Evolutionary conservation across 345 rosid genomes (phyloP), one percentile per base, ranked within the genome.

Genomic region (Gossypium turneri): DNA sequence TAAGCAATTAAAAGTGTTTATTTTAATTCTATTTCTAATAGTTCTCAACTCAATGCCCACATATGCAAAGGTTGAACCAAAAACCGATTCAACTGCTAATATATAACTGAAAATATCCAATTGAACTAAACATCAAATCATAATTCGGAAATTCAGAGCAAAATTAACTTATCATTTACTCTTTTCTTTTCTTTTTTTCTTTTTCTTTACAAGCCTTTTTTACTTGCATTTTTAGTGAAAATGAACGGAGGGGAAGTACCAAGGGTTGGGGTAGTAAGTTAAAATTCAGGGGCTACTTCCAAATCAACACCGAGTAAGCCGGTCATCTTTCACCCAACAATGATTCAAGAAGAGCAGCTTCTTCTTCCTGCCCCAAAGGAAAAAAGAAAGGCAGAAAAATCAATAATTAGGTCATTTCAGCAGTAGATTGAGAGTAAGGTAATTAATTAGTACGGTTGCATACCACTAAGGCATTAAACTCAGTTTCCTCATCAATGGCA

Each of bases 381-480:
- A 61, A 0, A 27, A 24, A 12, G 13, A 17, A 17, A 2, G 62
- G 43, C 0, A 15, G 4, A 38, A 20, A 1, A 41, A 22, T 22
- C 22, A 51, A 6, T 20, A 59, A 9, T 75, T 24, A 70, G 65
- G 62, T 43, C 22, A 52, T 74, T 51, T 79, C 76, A 75, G 58
- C 12, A 59, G 19, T 66, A 76, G 25, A 53, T 13, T 12, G 65
- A 60, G 34, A 41, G 55, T 17, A 29, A 27, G 34, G 24, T 34
- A 34, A 34, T 34, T 34, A 48, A 48, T 55, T 50, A 19, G 22
- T 53, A 73, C 29, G 6, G 10, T 27, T 52, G 75, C 88, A 2
- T 88, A 94, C 98, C 96, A 92, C 97, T 74, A 94, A 86, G 47
- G 97, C 97, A 67, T 90, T 90, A 76, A 94, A 94, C 79, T 94